Conservation (phyloP, 805 yeast genomes). For the Kodamaea neixiangensis region DNA sequence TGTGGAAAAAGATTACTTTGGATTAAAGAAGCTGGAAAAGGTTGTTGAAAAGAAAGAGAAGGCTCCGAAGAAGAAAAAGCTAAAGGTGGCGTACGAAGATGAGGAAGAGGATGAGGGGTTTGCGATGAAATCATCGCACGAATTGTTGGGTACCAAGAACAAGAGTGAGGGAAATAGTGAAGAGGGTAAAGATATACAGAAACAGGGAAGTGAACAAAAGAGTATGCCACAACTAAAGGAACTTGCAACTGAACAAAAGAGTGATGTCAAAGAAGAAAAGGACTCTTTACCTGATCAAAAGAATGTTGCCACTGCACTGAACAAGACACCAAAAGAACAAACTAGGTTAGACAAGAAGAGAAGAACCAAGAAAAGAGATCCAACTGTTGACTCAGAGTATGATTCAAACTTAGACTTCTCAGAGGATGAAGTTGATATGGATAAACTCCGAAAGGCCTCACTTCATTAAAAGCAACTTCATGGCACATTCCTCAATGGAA, state of each 20-base stretch:
- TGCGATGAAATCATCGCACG: conserved; percentile 47
- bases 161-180: conserved; percentile 5
- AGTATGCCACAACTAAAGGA: no score
- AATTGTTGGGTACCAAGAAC: conserved; percentile 19
- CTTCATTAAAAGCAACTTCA: no score
- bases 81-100: conserved; percentile 36
- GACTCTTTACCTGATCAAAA: background rate
- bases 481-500: no score
- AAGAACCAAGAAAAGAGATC: conserved; percentile 15
- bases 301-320: background rate
- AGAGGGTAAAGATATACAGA: conserved; percentile 5
- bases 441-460: background rate
- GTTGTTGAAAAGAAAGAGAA: conserved; percentile 18
- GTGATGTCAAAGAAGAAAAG: background rate
- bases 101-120: conserved; percentile 35
- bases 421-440: conserved; percentile 17
- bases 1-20: conserved; percentile 52
- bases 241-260: background rate
- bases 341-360: background rate
- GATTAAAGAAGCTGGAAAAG: conserved; percentile 17
- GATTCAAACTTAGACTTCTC: conserved; percentile 28
- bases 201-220: conserved; percentile 11
- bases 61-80: conserved; percentile 27
- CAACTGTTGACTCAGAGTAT: conserved; percentile 25
- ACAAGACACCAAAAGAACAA: background rate